A percentile compares a stretch with the other conserved stretches of the same genome.
phyloP scores from a whole-genome alignment of 257 asterid genomes.

The Avicennia marina region DNA sequence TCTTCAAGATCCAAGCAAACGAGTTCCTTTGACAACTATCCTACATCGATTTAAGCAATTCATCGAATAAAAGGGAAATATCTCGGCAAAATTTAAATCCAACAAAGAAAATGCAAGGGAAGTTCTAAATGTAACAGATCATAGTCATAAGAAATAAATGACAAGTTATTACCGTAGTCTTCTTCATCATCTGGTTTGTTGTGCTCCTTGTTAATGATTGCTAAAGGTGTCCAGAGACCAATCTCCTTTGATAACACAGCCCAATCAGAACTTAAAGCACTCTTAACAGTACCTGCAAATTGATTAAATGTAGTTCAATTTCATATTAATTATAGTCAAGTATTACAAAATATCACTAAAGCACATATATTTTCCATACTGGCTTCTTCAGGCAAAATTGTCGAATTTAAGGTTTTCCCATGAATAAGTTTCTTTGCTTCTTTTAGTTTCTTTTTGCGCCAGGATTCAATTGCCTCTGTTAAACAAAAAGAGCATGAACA shows the following conservation, averaged over 20 bases:
- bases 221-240: slow-evolving; percentile 83
- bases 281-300: slow-evolving; percentile 44
- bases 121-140: too few relatives aligned
- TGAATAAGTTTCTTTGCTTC: slow-evolving; percentile 42
- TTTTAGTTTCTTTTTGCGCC: slow-evolving; percentile 66
- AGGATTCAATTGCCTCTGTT: slow-evolving; percentile 68
- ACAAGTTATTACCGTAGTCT: slow-evolving; percentile 54
- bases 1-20: too few relatives aligned
- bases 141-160: too few relatives aligned
- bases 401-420: slow-evolving; percentile 49
- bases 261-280: slow-evolving; percentile 68
- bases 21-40: too few relatives aligned
- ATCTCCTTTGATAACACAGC: slow-evolving; percentile 50
- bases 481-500: slow-evolving; percentile 18
- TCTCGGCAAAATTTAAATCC: too few relatives aligned
- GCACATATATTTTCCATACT: slow-evolving; percentile 35
- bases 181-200: slow-evolving; percentile 86
- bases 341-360: slow-evolving; percentile 4
- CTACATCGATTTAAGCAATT: too few relatives aligned
- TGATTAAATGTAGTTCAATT: neutral
- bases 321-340: neutral
- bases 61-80: too few relatives aligned
- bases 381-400: slow-evolving; percentile 60
- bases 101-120: too few relatives aligned
- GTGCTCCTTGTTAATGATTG: slow-evolving; percentile 56